Percentiles rank a stretch among this genome's conserved stretches.
phyloP scores from a whole-genome alignment of 2,329 filamentous ascomycete genomes.

The Sclerotinia borealis region DNA sequence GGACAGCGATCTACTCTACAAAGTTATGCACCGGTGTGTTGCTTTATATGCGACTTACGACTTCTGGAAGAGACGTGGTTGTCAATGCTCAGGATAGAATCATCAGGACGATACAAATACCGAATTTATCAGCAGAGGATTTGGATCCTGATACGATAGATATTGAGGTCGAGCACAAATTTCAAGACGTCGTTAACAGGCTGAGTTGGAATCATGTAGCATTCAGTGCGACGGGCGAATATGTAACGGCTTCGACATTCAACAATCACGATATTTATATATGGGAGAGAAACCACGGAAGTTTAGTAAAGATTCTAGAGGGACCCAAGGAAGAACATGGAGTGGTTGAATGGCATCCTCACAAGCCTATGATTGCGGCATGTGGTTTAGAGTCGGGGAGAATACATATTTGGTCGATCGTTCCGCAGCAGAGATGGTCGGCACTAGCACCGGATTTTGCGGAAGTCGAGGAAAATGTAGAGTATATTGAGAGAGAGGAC shows the following conservation, averaged over 20 bases:
- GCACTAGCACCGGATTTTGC: constrained; percentile 93
- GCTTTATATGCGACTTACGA: constrained; percentile 77
- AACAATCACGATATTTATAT: constrained; percentile 99
- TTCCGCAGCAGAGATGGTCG: constrained; percentile 94
- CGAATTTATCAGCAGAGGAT: constrained; percentile 62
- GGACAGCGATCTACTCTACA: constrained; percentile 80
- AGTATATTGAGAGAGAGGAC: constrained; percentile 92
- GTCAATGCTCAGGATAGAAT: constrained; percentile 93
- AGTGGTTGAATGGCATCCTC: constrained; percentile 95
- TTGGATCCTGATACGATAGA: constrained; percentile 81
- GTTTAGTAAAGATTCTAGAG: constrained; percentile 92
- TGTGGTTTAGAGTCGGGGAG: constrained; percentile 89
- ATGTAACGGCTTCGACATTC: constrained; percentile 91
- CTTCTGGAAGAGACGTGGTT: constrained; percentile 79
- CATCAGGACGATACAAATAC: constrained; percentile 85
- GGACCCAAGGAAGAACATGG: constrained; percentile 95
- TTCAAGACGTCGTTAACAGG: constrained; percentile 93
- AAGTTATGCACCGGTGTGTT: constrained; percentile 84
- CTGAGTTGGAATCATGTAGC: constrained; percentile 96
- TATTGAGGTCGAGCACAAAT: constrained; percentile 92
- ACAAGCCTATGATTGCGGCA: constrained; percentile 77
- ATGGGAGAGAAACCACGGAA: constrained; percentile 91
- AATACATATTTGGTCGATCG: constrained; percentile 94
- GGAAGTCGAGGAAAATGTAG: constrained; percentile 96
- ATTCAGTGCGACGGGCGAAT: constrained; percentile 90